A percentile compares a stretch with the other conserved stretches of the same genome.
These are phyloP conservation scores for Desmodesmus armatus DNA, from an alignment of 139 green algal genomes.

Conservation along the genomic window DNA sequence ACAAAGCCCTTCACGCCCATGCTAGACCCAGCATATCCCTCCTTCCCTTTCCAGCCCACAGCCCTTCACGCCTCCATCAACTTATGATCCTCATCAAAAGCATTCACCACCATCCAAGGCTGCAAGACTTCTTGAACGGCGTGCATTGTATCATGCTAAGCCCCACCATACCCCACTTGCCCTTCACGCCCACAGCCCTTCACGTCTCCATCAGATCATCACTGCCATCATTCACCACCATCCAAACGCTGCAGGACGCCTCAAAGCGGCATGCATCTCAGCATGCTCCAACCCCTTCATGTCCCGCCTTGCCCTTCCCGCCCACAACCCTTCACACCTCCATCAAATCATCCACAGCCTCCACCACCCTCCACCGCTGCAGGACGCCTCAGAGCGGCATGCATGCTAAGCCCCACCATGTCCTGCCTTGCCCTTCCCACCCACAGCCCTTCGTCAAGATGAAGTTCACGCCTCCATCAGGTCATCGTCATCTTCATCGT, in stretches of 20 bases:
- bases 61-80: no score
- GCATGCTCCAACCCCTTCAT: no score
- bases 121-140: no score
- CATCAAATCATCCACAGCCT: background rate
- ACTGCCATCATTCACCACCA: background rate
- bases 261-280: no score
- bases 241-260: background rate
- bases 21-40: no score
- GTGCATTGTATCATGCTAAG: no score
- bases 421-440: background rate
- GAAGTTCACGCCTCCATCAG: constrained; percentile 19
- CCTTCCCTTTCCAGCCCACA: no score
- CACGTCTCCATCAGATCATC: background rate
- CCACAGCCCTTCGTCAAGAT: background rate
- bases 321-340: background rate
- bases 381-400: background rate
- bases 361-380: background rate
- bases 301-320: no score
- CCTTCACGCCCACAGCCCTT: background rate
- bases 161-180: no score
- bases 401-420: background rate
- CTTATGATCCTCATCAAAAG: no score
- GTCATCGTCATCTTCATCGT: constrained; percentile 29
- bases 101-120: no score
- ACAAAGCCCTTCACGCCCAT: no score